Percentiles rank a stretch among this genome's conserved stretches.
These are phyloP conservation scores for Diaporthe capsici DNA, from an alignment of 2,329 filamentous ascomycete species.

Conservation along the genomic window DNA sequence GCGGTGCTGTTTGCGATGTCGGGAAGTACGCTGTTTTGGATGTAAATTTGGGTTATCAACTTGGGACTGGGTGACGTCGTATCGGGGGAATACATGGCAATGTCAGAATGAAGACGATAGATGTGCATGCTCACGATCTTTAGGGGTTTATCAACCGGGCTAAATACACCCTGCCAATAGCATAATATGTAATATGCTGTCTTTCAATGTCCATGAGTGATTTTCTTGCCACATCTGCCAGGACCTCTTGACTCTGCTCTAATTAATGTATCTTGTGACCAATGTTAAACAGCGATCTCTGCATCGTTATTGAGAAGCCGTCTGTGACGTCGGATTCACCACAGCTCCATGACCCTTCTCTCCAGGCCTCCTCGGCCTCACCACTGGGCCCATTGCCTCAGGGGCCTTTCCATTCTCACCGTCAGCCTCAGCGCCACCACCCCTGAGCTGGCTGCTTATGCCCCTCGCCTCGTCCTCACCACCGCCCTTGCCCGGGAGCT, in stretches of 20 bases:
- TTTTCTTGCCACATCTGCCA: neutral
- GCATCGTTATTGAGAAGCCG: neutral
- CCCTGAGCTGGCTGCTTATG: constrained; percentile 21
- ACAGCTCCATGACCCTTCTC: constrained; percentile 41
- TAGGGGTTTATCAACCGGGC: neutral
- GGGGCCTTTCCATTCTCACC: neutral
- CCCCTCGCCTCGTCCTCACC: constrained; percentile 14
- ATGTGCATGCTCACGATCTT: neutral
- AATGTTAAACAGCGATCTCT: neutral
- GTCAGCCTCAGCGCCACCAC: neutral
- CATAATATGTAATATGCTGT: constrained; percentile 25
- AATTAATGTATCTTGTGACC: neutral
- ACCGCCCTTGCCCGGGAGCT: neutral
- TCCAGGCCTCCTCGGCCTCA: constrained; percentile 25
- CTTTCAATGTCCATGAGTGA: neutral
- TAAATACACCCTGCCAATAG: neutral
- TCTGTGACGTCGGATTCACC: constrained; percentile 27
- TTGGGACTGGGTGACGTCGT: neutral
- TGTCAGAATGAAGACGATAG: constrained; percentile 21
- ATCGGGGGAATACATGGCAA: neutral
- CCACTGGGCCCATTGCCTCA: constrained; percentile 32
- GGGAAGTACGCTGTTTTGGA: constrained; percentile 33
- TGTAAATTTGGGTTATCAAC: constrained; percentile 10
- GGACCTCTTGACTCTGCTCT: neutral
- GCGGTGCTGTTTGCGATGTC: constrained; percentile 34